Evolutionary conservation across 2,329 filamentous ascomycete genomes (phyloP), one percentile per base, ranked within the genome.

Genomic region (Alternaria postmessia): DNA sequence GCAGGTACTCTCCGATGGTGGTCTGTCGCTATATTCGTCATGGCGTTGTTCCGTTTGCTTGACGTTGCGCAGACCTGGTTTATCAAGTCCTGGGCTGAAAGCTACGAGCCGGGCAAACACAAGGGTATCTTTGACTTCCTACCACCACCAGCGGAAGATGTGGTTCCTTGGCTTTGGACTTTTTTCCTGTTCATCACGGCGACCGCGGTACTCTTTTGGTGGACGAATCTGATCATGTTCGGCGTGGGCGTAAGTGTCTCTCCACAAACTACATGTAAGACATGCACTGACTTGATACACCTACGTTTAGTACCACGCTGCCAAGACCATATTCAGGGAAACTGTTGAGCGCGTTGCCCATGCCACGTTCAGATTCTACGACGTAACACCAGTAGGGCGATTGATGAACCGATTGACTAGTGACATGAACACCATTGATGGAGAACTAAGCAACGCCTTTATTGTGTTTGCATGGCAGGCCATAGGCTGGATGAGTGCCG

Each of bases 371-470:
- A 88, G 93, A 1, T 97, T 94, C 77, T 95, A 96, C 80, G 94
- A 97, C 74, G 88, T 92, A 4, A 97, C 94, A 0, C 94, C 94
- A 0, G 89, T 96, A 0, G 94, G 94, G 0, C 88, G 94, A 47
- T 82, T 97, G 62, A 97, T 97, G 91, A 97, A 97, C 75, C 87
- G 94, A 7, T 84, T 97, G 61, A 96, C 93, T 0, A 92, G 92
- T 1, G 93, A 97, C 71, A 95, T 97, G 79, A 91, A 91, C 28
- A 94, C 92, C 51, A 86, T 97, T 0, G 94, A 97, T 71, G 93
- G 93, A 1, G 90, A 91, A n/a, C 91, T 97, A 69, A 90, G 91
- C 48, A 80, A 83, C 9, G 89, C 92, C 12, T 87, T 97, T 49
- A 88, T 92, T 62, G 78, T 84, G 0, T 90, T 94, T 11, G 88